Percentiles rank a stretch among this genome's conserved stretches.
These are phyloP conservation scores for Auricularia auricula-judae DNA, from an alignment of 768 basidiomycete species.

Conservation along the genomic window DNA sequence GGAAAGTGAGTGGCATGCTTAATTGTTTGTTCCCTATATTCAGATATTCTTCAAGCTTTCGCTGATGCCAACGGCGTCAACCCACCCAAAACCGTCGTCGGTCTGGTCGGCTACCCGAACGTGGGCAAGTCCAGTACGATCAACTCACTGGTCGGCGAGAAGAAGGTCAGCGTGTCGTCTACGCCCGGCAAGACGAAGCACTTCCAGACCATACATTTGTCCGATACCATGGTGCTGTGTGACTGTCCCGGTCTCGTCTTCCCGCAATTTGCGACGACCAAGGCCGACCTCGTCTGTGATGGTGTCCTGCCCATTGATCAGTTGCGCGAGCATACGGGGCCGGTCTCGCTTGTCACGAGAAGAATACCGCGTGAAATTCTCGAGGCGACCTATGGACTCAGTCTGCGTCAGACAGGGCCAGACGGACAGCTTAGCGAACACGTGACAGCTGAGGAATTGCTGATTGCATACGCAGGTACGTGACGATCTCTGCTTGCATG, in stretches of 20 bases:
- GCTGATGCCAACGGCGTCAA: conserved; percentile 41
- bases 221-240: conserved; percentile 74
- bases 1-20: conserved; percentile 33
- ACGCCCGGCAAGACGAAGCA: conserved; percentile 99
- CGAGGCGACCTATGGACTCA: conserved; percentile 84
- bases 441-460: conserved; percentile 65
- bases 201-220: conserved; percentile 96
- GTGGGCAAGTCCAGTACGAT: conserved; percentile 98
- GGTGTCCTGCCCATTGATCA: conserved; percentile 97
- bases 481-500: conserved; percentile 9
- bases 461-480: conserved; percentile 89
- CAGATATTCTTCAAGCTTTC: conserved; percentile 40
- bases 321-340: conserved; percentile 85
- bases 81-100: conserved; percentile 62
- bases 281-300: conserved; percentile 91
- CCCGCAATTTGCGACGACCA: conserved; percentile 95
- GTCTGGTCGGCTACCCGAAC: conserved; percentile 96
- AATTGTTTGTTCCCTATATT: not conserved
- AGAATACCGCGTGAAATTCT: conserved; percentile 73
- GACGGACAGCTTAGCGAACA: conserved; percentile 67
- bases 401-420: conserved; percentile 45
- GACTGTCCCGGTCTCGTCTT: conserved; percentile 98
- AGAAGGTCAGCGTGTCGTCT: conserved; percentile 95
- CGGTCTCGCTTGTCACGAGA: conserved; percentile 62
- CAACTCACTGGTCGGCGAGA: conserved; percentile 90